Conservation (phyloP, 2,329 filamentous ascomycete genomes). For the Aspergillus fischeri region DNA sequence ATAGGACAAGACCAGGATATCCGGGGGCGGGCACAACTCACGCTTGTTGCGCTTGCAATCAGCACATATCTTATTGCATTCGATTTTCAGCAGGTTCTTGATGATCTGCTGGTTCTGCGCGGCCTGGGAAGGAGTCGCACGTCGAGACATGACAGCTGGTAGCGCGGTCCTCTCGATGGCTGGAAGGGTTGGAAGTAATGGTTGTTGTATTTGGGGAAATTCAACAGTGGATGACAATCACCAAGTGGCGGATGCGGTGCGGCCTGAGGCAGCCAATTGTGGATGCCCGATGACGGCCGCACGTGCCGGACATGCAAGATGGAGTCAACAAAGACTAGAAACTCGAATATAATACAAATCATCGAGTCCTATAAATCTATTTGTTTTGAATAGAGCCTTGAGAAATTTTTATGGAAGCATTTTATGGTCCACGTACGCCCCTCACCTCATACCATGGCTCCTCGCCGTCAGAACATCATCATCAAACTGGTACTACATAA, state of each 20-base stretch:
- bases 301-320: constrained; percentile 20
- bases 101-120: constrained; percentile 92
- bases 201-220: constrained; percentile 14
- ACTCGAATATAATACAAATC: not conserved
- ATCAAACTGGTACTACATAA: constrained; percentile 3
- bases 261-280: constrained; percentile 21
- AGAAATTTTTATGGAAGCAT: not conserved
- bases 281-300: constrained; percentile 13
- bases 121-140: constrained; percentile 74
- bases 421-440: not conserved
- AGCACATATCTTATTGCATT: constrained; percentile 92
- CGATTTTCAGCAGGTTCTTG: constrained; percentile 90
- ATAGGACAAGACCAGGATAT: not conserved
- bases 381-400: not conserved
- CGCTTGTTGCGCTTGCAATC: constrained; percentile 99
- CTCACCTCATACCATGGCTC: too few relatives aligned
- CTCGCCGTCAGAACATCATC: not conserved
- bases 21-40: constrained; percentile 44
- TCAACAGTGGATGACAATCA: constrained; percentile 17
- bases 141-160: constrained; percentile 34
- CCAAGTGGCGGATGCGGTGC: constrained; percentile 26
- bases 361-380: not conserved
- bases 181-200: constrained; percentile 7
- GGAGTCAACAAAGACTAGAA: not conserved
- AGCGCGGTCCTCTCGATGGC: constrained; percentile 8